phyloP scores from a whole-genome alignment of 768 basidiomycete species.

The Pisolithus marmoratus region DNA sequence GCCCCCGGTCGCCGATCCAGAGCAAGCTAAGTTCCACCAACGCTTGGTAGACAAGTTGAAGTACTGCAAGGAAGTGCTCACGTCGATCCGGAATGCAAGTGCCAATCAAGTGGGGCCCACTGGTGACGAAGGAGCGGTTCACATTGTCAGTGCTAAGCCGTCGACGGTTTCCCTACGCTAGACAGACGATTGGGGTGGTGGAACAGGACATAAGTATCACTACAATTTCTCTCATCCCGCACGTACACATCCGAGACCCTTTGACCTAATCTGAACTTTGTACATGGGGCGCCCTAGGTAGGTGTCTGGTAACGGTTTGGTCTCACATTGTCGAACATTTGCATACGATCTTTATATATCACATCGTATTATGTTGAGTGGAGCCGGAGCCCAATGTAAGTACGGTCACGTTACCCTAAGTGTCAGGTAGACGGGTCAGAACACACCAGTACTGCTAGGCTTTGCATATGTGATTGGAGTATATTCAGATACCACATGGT shows the following conservation, averaged over 20 bases:
- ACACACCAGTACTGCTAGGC: no score
- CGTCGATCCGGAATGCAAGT: conserved; percentile 61
- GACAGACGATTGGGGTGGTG: background rate
- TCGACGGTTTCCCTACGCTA: conserved; percentile 18
- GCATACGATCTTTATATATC: background rate
- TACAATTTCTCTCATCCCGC: background rate
- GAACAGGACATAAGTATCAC: no score
- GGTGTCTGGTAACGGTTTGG: no score
- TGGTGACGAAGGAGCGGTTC: conserved; percentile 7
- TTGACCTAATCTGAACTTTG: background rate
- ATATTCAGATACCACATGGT: no score
- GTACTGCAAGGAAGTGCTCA: conserved; percentile 81
- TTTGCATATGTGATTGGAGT: no score
- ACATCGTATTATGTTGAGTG: background rate
- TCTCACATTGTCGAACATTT: background rate
- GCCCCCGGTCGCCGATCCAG: conserved; percentile 39
- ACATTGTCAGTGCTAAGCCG: conserved; percentile 9
- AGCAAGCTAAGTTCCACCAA: conserved; percentile 55
- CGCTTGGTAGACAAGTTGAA: conserved; percentile 73
- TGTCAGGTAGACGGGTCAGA: no score
- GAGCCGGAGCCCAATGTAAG: background rate
- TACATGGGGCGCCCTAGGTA: background rate
- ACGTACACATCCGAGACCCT: background rate
- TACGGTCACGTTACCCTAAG: no score
- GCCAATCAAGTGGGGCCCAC: conserved; percentile 24